Evolutionary conservation across 169 alveolate species (phyloP), one percentile per base, ranked within the genome.

Genomic region (Eimeria maxima): DNA sequence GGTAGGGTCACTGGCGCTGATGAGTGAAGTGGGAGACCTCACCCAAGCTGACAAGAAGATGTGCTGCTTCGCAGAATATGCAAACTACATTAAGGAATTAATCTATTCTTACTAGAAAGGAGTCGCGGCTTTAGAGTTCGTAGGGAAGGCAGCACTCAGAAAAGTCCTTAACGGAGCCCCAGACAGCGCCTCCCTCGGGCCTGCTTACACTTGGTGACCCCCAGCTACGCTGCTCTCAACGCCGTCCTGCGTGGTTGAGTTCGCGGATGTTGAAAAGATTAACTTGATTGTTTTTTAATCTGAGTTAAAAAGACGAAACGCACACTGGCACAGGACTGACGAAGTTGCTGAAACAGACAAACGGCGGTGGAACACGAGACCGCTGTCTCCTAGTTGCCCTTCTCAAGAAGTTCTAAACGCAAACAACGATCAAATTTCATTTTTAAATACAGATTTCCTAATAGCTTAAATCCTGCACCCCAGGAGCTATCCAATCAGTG

Each of bases 1-100:
- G 80, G 27, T 33, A 69, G 80, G 80, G 80, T 69, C 80, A 69
- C 80, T 33, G 11, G 80, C 80, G 44, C 16, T n/a, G 76, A 38
- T 67, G 76, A 2, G 42, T 1, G 60, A 7, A 11, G 60, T 1
- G 74, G 50, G 80, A n/a, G 50, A 47, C 80, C 50, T 33, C 80
- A 29, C 50, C 16, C 38, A 33, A 33, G 38, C 18, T 69, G 78
- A n/a, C 10, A 47, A 24, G 78, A 29, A 33, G 4, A 69, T 7
- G 50, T 3, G 80, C 45, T 13, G 45, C 45, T 7, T 3, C 22
- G 50, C n/a, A 29, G 11, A 29, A 69, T 7, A 27, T 6, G 6
- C 18, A 29, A 29, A 69, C 47, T 33, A n/a, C 80, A 29, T 33
- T 69, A 8, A 29, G 33, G 33, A 29, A 13, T 13, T 14, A 3